Conservation (phyloP, 306 rosid genomes). For the Vigna radiata region DNA sequence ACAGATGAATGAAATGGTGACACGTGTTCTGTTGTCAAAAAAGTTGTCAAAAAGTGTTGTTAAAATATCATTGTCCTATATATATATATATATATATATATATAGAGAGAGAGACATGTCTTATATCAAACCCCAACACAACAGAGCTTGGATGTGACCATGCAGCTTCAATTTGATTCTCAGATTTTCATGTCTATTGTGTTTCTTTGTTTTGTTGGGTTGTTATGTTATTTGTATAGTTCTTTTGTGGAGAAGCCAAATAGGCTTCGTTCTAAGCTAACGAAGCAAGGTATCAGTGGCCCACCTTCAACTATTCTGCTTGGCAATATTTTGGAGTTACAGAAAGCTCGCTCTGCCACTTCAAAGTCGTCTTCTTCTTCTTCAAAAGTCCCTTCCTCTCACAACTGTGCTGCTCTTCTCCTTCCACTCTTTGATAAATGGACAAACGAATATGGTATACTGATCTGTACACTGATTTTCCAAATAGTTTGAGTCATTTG, state of each 20-base stretch:
- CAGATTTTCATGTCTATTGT: constrained; percentile 30
- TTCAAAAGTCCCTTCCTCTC: constrained; percentile 15
- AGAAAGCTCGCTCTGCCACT: constrained; percentile 19
- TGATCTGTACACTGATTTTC: neutral
- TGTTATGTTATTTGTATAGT: constrained; percentile 35
- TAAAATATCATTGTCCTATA: too few relatives aligned
- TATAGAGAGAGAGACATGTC: too few relatives aligned
- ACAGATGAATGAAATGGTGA: too few relatives aligned
- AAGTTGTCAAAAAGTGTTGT: too few relatives aligned
- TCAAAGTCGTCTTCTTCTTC: neutral
- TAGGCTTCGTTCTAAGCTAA: constrained; percentile 45
- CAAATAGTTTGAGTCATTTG: neutral
- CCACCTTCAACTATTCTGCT: constrained; percentile 52
- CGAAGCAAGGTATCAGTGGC: constrained; percentile 60
- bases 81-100: too few relatives aligned
- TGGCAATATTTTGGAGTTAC: constrained; percentile 54
- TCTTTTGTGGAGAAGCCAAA: constrained; percentile 43
- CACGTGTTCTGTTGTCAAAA: too few relatives aligned
- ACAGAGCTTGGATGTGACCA: neutral
- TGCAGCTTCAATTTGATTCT: constrained; percentile 39
- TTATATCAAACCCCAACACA: too few relatives aligned
- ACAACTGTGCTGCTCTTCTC: constrained; percentile 46
- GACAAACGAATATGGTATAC: constrained; percentile 50
- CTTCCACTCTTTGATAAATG: constrained; percentile 52
- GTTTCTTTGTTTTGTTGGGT: constrained; percentile 19